Base-by-base conservation (phyloP, 495 filamentous ascomycete genomes). In the Xylaria nigripes region DNA sequence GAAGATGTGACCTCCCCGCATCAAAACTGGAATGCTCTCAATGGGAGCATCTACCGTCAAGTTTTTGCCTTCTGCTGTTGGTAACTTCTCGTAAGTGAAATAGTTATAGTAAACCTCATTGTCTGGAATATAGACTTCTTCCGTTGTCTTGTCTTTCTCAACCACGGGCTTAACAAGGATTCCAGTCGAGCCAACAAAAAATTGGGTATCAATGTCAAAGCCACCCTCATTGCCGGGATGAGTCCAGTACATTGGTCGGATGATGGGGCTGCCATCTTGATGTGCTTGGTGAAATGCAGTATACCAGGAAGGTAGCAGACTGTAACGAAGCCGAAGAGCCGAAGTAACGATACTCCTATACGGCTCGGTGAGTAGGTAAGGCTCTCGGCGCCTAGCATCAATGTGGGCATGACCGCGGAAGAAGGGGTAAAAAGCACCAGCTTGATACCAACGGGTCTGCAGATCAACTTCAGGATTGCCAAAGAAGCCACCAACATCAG, bases 391-490 rank as follows among this genome's bases (percentile, higher is more conserved):
- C 22, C 93, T 87, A 45, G 92, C 86, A 62, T 97, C 93, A 57
- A 96, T 96, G 67, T 98, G 93, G 16, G 93, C 93, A 63, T 98
- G 93, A n/a, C 80, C 93, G 38, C 93, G 86, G 86, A 96, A 95
- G 78, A 97, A 98, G 19, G 93, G 93, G 67, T 97, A 97, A 81
- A 95, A 98, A 38, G 89, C 89, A 50, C 93, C 94, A 36, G 90
- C 82, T 69, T 98, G 93, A 69, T 95, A 98, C 93, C 94, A 98
- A 25, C 93, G 83, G 4, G 87, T 87, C 48, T 92, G 76, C 7
- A 98, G 82, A 50, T 97, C 91, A 64, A 89, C 90, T 55, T 82
- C 83, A 0, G 93, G 93, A 70, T 98, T 96, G 46, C 93, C 90
- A 63, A 98, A 98, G 80, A 98, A 98, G 32, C 93, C 93, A 32